These are phyloP conservation scores for Fereydounia khargensis DNA, from an alignment of 1,284 basidiomycete genomes.

Conservation along the genomic window DNA sequence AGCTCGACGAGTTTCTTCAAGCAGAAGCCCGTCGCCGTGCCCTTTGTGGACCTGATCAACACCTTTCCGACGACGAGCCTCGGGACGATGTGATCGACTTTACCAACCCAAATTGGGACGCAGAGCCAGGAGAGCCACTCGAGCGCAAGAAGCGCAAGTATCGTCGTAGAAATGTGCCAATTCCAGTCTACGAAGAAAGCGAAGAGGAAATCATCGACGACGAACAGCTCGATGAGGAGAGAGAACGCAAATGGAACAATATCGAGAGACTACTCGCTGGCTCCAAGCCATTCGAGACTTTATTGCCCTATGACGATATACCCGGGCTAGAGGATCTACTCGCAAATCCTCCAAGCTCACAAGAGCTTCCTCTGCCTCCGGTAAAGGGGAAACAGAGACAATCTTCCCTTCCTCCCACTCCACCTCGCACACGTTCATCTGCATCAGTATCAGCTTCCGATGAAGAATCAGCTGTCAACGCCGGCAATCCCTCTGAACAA, in stretches of 20 bases:
- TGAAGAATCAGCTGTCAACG: slow-evolving; percentile 16
- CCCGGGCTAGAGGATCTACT: no score
- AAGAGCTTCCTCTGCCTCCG: no score
- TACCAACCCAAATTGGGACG: slow-evolving; percentile 11
- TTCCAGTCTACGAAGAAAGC: no score
- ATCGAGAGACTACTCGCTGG: not conserved
- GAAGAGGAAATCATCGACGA: not conserved
- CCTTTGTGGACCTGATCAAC: slow-evolving; percentile 5
- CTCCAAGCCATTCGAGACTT: not conserved
- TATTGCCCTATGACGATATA: slow-evolving; percentile 5
- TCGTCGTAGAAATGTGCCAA: not conserved
- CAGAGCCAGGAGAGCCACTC: not conserved
- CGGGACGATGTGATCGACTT: slow-evolving; percentile 27
- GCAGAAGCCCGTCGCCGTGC: slow-evolving; percentile 28
- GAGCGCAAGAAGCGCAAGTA: not conserved
- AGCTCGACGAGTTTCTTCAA: slow-evolving; percentile 32
- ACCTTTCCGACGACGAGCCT: slow-evolving; percentile 7
- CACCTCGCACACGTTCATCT: no score
- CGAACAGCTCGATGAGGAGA: not conserved
- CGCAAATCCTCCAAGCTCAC: no score
- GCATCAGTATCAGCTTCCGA: no score
- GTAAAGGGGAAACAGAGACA: no score
- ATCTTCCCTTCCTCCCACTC: no score
- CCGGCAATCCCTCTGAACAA: slow-evolving; percentile 9
- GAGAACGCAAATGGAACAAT: not conserved